A percentile compares a stretch with the other conserved stretches of the same genome.
These are phyloP conservation scores for Entonaema liquescens DNA, from an alignment of 495 filamentous ascomycete genomes.

Conservation along the genomic window DNA sequence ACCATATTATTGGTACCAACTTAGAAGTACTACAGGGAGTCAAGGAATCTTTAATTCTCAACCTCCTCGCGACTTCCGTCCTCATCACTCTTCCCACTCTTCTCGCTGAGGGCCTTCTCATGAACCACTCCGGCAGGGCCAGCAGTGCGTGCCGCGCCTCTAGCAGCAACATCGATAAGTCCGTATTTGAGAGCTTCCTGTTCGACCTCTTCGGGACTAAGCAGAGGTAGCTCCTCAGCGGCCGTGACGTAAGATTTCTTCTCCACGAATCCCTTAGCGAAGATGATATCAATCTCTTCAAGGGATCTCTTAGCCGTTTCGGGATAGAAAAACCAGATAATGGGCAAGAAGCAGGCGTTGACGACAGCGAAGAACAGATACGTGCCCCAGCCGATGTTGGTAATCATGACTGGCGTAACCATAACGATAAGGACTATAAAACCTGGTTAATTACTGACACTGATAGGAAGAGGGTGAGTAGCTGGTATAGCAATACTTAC, in stretches of 20 bases:
- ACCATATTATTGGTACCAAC: conserved; percentile 18
- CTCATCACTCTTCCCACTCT: conserved; percentile 40
- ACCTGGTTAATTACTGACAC: conserved; percentile 19
- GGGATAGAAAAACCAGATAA: conserved; percentile 81
- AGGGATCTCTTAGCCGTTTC: conserved; percentile 75
- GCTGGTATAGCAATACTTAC: conserved; percentile 28
- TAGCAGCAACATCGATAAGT: conserved; percentile 51
- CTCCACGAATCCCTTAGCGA: conserved; percentile 75
- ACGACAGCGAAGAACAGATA: conserved; percentile 81
- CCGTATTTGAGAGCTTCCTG: conserved; percentile 69
- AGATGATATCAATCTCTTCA: conserved; percentile 78
- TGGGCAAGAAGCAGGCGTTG: conserved; percentile 75
- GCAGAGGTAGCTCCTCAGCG: conserved; percentile 71
- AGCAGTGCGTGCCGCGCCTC: conserved; percentile 26
- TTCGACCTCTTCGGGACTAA: conserved; percentile 71
- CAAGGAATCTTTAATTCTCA: conserved; percentile 31
- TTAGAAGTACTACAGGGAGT: conserved; percentile 10
- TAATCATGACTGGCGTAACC: conserved; percentile 79
- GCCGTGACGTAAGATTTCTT: conserved; percentile 77
- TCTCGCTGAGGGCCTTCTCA: conserved; percentile 39
- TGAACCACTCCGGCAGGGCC: conserved; percentile 35
- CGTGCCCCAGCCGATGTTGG: conserved; percentile 74
- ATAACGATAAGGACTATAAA: conserved; percentile 67
- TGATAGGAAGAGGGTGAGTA: neutral
- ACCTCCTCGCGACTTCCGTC: conserved; percentile 37